These are phyloP conservation scores for Baudoinia panamericana DNA, from an alignment of 495 filamentous ascomycete species.

Conservation along the genomic window DNA sequence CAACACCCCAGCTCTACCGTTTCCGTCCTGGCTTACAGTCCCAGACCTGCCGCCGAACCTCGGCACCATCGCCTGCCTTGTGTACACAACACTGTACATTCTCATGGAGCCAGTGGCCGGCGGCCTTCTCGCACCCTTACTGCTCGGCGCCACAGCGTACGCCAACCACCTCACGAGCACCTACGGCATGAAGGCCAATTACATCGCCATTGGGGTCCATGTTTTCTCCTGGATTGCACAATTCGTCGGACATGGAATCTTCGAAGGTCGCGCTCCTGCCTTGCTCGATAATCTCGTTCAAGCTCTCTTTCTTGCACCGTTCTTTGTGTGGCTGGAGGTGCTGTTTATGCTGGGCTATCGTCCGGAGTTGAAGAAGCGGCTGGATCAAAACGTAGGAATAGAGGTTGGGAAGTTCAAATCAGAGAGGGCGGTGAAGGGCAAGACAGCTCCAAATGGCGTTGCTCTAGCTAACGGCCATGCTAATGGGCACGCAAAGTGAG, in stretches of 20 bases:
- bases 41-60: conserved; percentile 69
- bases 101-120: conserved; percentile 91
- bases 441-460: conserved; percentile 26
- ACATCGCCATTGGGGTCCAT: conserved; percentile 54
- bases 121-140: conserved; percentile 52
- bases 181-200: conserved; percentile 54
- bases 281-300: conserved; percentile 83
- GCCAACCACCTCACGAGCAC: conserved; percentile 59
- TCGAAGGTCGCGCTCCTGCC: conserved; percentile 78
- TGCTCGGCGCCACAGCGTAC: conserved; percentile 58
- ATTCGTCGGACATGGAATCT: conserved; percentile 83
- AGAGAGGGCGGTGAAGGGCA: conserved; percentile 28
- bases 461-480: conserved; percentile 5
- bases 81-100: conserved; percentile 70
- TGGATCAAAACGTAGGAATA: conserved; percentile 58
- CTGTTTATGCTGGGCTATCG: conserved; percentile 86
- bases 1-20: conserved; percentile 57
- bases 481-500: conserved; percentile 11
- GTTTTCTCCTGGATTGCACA: conserved; percentile 72
- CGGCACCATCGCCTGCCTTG: conserved; percentile 57
- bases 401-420: conserved; percentile 49
- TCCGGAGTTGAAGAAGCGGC: conserved; percentile 65
- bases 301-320: conserved; percentile 85
- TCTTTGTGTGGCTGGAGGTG: conserved; percentile 95
- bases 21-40: conserved; percentile 56